Evolutionary conservation across 2,329 filamentous ascomycete species (phyloP), one percentile per base, ranked within the genome.

Genomic region (Aspergillus novoparasiticus): DNA sequence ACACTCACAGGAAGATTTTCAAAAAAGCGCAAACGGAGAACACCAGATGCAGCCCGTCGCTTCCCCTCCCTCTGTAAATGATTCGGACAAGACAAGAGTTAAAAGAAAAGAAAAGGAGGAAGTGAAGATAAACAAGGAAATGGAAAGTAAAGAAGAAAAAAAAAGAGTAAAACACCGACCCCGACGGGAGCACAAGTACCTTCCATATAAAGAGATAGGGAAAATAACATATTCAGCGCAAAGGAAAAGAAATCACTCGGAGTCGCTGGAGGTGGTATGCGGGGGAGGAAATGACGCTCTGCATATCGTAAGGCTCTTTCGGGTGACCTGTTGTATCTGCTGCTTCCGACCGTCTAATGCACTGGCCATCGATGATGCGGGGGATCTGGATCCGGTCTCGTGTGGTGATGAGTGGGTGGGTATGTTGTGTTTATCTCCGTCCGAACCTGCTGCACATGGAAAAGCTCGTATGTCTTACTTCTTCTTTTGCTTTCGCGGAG

Each of bases 401-500:
- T 67, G 65, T 66, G 62, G 61, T 68, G 68, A 68, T 62, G 67
- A 67, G 64, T 66, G 71, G 64, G 70, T 69, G 69, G 69, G 66
- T 70, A 66, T 69, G 61, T 71, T 69, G 71, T 71, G 67, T 75
- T 89, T 93, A 96, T 91, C 93, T 92, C 84, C 93, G 91, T 85
- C 93, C 92, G 90, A 96, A 96, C 90, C 93, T 96, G 91, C 85
- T 91, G 87, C 81, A 86, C 83, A 87, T 84, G 83, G 81, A 80
- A 84, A 86, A 86, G 86, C 89, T 91, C 84, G 89, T 84, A 89
- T 90, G 83, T 85, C 84, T 78, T 87, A 86, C 84, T 89, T 89
- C 82, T 87, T 85, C 81, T 89, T 88, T 80, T 86, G 85, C 81
- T 89, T 91, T 83, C 86, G 85, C 81, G 88, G 86, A 85, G 88